Percentiles rank a stretch among this genome's conserved stretches.
These are phyloP conservation scores for Rostrohypoxylon terebratum DNA, from an alignment of 495 filamentous ascomycete species.

Conservation along the genomic window DNA sequence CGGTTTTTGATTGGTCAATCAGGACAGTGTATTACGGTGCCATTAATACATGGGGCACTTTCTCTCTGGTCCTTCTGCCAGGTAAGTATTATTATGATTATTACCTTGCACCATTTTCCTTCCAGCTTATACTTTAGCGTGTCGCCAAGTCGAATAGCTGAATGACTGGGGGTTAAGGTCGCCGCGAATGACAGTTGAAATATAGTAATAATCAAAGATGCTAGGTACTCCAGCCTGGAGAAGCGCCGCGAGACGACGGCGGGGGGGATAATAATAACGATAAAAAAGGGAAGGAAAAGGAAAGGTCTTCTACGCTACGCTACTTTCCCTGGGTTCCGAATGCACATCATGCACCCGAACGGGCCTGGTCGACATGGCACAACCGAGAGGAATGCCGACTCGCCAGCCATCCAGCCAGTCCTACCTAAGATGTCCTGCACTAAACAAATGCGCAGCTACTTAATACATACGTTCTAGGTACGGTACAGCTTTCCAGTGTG, in stretches of 20 bases:
- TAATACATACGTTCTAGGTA: conserved; percentile 21
- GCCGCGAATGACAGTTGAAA: conserved; percentile 20
- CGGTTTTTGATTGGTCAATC: too few relatives aligned
- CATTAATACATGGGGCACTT: too few relatives aligned
- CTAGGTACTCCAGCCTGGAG: conserved; percentile 8
- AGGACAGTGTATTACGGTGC: too few relatives aligned
- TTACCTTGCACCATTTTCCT: conserved; percentile 29
- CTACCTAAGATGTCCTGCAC: conserved; percentile 41
- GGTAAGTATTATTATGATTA: conserved; percentile 21
- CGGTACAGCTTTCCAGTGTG: conserved; percentile 44
- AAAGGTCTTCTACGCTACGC: conserved; percentile 17
- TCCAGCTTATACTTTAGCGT: conserved; percentile 23
- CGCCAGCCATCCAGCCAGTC: conserved; percentile 43
- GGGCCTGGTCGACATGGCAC: conserved; percentile 42
- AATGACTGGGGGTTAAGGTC: conserved; percentile 13
- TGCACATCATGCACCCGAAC: conserved; percentile 49
- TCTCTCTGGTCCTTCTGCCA: too few relatives aligned
- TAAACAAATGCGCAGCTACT: conserved; percentile 36
- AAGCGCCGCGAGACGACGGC: conserved; percentile 10
- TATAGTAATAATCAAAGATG: conserved; percentile 16
- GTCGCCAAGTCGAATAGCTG: conserved; percentile 37
- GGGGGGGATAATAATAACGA: conserved; percentile 7
- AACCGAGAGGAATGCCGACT: conserved; percentile 46
- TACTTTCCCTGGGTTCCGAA: conserved; percentile 42
- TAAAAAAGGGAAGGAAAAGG: conserved; percentile 11